A percentile compares a stretch with the other conserved stretches of the same genome.
Evolutionary conservation across 2,329 filamentous ascomycete genomes (phyloP).

Genomic region (Zarea fungicola): DNA sequence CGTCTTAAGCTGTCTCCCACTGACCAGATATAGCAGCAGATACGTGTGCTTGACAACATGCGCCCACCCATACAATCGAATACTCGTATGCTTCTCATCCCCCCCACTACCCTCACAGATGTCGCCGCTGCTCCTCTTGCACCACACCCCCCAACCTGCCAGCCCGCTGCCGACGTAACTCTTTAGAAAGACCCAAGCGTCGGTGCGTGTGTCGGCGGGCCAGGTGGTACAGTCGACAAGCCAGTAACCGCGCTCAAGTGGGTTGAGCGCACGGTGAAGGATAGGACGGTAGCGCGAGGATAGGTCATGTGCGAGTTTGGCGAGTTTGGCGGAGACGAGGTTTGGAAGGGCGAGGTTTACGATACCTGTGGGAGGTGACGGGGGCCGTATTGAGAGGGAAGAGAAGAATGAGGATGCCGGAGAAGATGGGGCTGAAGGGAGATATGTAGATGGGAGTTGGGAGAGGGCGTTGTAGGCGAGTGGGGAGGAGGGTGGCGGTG

Average conservation of each 20-base stretch:
- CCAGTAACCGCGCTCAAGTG: constrained; percentile 77
- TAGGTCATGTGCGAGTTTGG: constrained; percentile 44
- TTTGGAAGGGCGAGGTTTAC: constrained; percentile 40
- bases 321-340: constrained; percentile 55
- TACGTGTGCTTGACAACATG: constrained; percentile 68
- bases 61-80: constrained; percentile 76
- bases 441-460: constrained; percentile 11
- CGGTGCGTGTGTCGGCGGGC: constrained; percentile 40
- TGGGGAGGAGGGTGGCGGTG: neutral
- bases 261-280: constrained; percentile 29
- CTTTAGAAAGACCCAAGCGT: constrained; percentile 58
- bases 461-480: constrained; percentile 16
- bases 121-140: constrained; percentile 38
- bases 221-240: constrained; percentile 53
- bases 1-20: constrained; percentile 53
- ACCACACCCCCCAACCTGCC: constrained; percentile 65
- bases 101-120: too few species aligned
- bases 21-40: constrained; percentile 68
- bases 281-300: constrained; percentile 48
- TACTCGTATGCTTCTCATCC: too few species aligned
- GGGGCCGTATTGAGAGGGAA: constrained; percentile 46
- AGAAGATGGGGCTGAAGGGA: too few species aligned
- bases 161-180: constrained; percentile 54
- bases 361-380: constrained; percentile 46
- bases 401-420: constrained; percentile 9